A percentile compares a stretch with the other conserved stretches of the same genome.
These are phyloP conservation scores for Pseudogymnoascus pannorum DNA, from an alignment of 2,329 filamentous ascomycete species.

Conservation along the genomic window DNA sequence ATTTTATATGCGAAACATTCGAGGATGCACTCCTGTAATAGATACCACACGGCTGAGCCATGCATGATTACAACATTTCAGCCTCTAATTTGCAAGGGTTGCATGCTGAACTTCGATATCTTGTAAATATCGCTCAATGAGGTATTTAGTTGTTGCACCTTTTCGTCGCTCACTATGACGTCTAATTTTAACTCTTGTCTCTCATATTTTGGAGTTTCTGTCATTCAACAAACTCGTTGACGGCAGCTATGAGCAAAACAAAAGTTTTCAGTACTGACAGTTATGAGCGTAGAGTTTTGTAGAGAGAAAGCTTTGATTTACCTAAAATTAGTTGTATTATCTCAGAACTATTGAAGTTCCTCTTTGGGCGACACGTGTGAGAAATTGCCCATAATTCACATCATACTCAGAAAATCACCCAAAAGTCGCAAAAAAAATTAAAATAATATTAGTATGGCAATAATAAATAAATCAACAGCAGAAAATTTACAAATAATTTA, in stretches of 20 bases:
- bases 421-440: too few species aligned
- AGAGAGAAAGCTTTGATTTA: too few species aligned
- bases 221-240: too few species aligned
- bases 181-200: neutral
- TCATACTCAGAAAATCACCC: neutral
- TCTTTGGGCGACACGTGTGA: neutral
- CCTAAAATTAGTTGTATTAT: too few species aligned
- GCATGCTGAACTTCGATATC: neutral
- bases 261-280: neutral
- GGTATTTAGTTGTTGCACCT: neutral
- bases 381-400: neutral
- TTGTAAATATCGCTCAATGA: neutral
- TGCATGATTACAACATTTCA: neutral
- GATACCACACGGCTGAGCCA: neutral
- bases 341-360: too few species aligned
- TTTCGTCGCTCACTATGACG: slow-evolving; percentile 2
- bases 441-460: neutral
- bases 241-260: neutral
- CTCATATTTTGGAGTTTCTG: neutral
- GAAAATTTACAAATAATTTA: neutral
- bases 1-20: neutral
- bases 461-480: neutral
- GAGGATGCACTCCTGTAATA: neutral
- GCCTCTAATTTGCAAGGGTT: neutral
- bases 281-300: too few species aligned